Conservation (phyloP, 208 protist species). For the Trypanosoma rangeli region DNA sequence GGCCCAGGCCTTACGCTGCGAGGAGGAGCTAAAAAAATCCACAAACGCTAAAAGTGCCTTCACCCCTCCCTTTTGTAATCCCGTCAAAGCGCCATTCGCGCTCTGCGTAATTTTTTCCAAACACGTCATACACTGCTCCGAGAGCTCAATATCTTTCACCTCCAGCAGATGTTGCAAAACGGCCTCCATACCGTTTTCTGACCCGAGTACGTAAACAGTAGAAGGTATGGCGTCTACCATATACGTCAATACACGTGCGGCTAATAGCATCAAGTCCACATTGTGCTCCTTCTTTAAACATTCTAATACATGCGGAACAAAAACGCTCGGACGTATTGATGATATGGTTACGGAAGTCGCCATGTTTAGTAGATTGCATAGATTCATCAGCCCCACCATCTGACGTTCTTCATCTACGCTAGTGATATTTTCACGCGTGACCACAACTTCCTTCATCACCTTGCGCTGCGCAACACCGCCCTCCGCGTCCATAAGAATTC, state of each 20-base stretch:
- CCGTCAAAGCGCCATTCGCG: conserved; percentile 28
- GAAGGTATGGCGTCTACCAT: conserved; percentile 85
- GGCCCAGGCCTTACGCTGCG: conserved; percentile 88
- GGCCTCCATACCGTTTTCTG: conserved; percentile 43
- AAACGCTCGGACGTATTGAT: conserved; percentile 54
- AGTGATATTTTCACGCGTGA: conserved; percentile 42
- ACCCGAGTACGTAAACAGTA: conserved; percentile 63
- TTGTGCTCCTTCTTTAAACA: conserved; percentile 82
- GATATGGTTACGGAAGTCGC: conserved; percentile 74
- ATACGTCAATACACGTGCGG: conserved; percentile 87
- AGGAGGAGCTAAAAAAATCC: conserved; percentile 92
- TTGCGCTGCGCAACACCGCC: conserved; percentile 22
- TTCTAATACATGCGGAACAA: conserved; percentile 69
- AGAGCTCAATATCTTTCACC: conserved; percentile 95
- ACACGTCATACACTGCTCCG: conserved; percentile 92
- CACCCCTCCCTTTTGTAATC: conserved; percentile 78
- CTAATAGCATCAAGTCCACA: conserved; percentile 88
- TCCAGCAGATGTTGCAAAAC: conserved; percentile 82
- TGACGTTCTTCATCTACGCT: conserved; percentile 58
- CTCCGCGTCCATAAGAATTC: conserved; percentile 32
- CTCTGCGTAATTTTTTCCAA: conserved; percentile 88
- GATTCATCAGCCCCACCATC: conserved; percentile 57
- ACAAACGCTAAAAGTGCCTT: conserved; percentile 85
- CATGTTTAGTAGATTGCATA: conserved; percentile 94
- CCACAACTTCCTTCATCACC: conserved; percentile 26